Percentiles rank a stretch among this genome's conserved stretches.
Conservation (phyloP, 768 basidiomycete genomes). For the Xanthoconium stramineum region DNA sequence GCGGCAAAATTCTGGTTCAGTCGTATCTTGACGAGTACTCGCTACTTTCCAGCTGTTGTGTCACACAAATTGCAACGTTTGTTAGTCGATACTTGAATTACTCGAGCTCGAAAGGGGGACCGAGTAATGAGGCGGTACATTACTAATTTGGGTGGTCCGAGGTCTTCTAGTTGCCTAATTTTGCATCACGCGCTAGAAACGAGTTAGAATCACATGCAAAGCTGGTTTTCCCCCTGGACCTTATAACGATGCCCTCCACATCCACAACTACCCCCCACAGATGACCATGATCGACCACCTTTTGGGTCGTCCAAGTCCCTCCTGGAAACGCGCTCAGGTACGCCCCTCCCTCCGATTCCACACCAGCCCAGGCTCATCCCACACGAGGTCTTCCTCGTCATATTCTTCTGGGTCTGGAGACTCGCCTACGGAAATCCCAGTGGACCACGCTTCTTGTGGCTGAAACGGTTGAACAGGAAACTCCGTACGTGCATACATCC, state of each 20-base stretch:
- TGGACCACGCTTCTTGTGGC: slow-evolving; percentile 66
- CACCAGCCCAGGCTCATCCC: neutral
- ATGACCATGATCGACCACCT: slow-evolving; percentile 88
- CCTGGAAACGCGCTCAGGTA: slow-evolving; percentile 88
- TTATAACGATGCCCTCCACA: slow-evolving; percentile 7
- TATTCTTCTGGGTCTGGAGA: slow-evolving; percentile 89
- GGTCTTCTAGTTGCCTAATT: neutral
- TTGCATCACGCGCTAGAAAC: neutral
- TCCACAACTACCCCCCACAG: slow-evolving; percentile 1
- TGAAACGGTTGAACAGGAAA: slow-evolving; percentile 54
- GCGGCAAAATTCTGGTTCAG: neutral
- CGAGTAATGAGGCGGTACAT: neutral
- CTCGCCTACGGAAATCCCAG: slow-evolving; percentile 61
- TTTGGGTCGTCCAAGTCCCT: slow-evolving; percentile 79
- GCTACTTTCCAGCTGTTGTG: neutral
- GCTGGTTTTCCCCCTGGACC: neutral
- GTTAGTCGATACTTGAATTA: neutral
- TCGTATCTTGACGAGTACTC: neutral
- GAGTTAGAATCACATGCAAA: slow-evolving; percentile 33
- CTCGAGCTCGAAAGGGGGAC: neutral
- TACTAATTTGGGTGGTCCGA: neutral
- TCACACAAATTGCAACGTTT: too few relatives aligned
- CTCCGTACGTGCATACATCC: slow-evolving; percentile 46
- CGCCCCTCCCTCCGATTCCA: slow-evolving; percentile 7
- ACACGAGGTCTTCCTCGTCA: slow-evolving; percentile 79